Evolutionary conservation across 352 stramenopile species (phyloP), one percentile per base, ranked within the genome.

Genomic region (Aphanomyces invadans): DNA sequence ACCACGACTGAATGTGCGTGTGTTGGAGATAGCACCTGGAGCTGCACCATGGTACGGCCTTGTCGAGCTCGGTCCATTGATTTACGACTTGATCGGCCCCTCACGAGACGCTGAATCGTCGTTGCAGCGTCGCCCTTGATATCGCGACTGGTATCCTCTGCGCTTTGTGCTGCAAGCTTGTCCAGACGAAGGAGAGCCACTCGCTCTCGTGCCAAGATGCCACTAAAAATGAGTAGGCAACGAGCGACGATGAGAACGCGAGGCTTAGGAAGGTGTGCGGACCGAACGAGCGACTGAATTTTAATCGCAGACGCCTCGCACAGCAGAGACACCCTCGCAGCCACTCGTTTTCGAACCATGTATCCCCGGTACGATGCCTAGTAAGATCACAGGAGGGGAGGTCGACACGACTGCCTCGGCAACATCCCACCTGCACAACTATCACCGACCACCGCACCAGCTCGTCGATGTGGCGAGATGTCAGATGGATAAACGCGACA

Each of bases 341-440:
- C 60, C 3, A 59, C 39, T 39, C 48, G 42, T 48, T 59, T 59
- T 2, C 60, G 45, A 26, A 57, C 60, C 2, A 56, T 32, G 33
- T 67, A 67, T 4, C 60, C 60, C 38, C 60, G 45, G n/a, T 59
- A 67, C 11, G 42, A 9, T 1, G 60, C 60, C 60, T 67, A 56
- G 45, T 23, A 3, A 23, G 9, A 49, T 26, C 19, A 28, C 15
- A n/a, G n/a, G n/a, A n/a, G n/a, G n/a, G n/a, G n/a, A n/a, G n/a
- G n/a, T n/a, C n/a, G n/a, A n/a, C n/a, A n/a, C n/a, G n/a, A n/a
- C n/a, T n/a, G n/a, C n/a, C n/a, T n/a, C n/a, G n/a, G n/a, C n/a
- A n/a, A n/a, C n/a, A n/a, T n/a, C 31, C 26, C 64, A 86, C 79
- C 74, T 89, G 81, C 38, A 88, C 78, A 19, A 71, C 73, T 31